These are phyloP conservation scores for Phytophthora megakarya DNA, from an alignment of 352 stramenopile species.

Conservation along the genomic window DNA sequence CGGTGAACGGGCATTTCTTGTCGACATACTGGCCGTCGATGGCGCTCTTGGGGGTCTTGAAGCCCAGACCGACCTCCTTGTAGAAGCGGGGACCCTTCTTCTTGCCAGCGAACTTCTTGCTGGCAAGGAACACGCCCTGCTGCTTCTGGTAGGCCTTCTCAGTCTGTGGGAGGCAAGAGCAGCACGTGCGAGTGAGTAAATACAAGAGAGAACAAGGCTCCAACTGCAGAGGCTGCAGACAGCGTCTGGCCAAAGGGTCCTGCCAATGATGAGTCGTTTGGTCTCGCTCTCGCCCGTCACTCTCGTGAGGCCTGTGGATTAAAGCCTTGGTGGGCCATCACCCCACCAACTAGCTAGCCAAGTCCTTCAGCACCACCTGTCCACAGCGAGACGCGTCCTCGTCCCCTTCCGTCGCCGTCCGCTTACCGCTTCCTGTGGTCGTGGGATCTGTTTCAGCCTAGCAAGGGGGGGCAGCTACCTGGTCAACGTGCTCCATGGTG, in stretches of 20 bases:
- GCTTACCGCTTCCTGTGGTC: slow-evolving; percentile 18
- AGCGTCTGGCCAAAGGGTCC: slow-evolving; percentile 27
- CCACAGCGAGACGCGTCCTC: slow-evolving; percentile 23
- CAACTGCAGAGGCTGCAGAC: slow-evolving; percentile 25
- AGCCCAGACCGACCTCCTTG: slow-evolving; percentile 97
- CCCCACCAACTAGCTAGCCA: slow-evolving; percentile 49
- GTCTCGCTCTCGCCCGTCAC: slow-evolving; percentile 28
- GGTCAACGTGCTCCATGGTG: slow-evolving; percentile 86
- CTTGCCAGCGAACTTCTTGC: slow-evolving; percentile 94
- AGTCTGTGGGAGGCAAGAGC: slow-evolving; percentile 65
- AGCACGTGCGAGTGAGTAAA: slow-evolving; percentile 21
- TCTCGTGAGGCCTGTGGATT: slow-evolving; percentile 48
- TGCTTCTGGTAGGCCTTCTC: slow-evolving; percentile 99
- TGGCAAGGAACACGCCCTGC: slow-evolving; percentile 98
- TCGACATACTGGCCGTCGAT: slow-evolving; percentile 97
- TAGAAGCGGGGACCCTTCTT: slow-evolving; percentile 97
- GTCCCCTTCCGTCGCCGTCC: slow-evolving; percentile 8
- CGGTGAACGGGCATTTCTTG: slow-evolving; percentile 99
- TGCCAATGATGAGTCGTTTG: slow-evolving; percentile 55
- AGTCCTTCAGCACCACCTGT: slow-evolving; percentile 32
- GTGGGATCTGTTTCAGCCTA: background rate
- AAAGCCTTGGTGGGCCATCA: slow-evolving; percentile 79
- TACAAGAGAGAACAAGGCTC: slow-evolving; percentile 4
- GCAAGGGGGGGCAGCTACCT: slow-evolving; percentile 49
- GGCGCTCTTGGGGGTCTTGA: slow-evolving; percentile 98